Evolutionary conservation across 768 basidiomycete species (phyloP).

Genomic region (Lepiota subincarnata): DNA sequence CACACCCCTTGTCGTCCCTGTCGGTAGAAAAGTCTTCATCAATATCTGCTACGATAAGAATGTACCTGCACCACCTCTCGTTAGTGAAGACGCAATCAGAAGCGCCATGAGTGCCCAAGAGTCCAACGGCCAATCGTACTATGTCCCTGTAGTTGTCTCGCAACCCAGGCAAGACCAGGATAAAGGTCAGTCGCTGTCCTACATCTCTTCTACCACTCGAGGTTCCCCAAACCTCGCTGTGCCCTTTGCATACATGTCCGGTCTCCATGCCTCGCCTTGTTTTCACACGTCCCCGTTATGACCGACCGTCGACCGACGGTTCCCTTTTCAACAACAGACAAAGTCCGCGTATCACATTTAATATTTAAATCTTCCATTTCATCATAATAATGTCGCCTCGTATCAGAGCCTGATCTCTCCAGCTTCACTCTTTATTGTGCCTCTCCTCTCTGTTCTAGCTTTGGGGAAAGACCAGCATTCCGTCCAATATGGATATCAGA

Average conservation of each 20-base stretch:
- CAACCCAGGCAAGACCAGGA: slow-evolving; percentile 58
- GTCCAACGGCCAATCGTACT: slow-evolving; percentile 42
- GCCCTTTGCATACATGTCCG: too few relatives aligned
- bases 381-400: too few relatives aligned
- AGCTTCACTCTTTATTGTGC: neutral
- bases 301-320: too few relatives aligned
- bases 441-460: neutral
- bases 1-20: slow-evolving; percentile 32
- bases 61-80: slow-evolving; percentile 67
- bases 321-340: too few relatives aligned
- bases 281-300: too few relatives aligned
- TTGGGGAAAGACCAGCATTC: neutral
- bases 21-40: slow-evolving; percentile 63
- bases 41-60: slow-evolving; percentile 70
- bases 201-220: too few relatives aligned
- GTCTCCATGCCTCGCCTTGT: too few relatives aligned
- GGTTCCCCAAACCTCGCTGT: too few relatives aligned
- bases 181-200: slow-evolving; percentile 50
- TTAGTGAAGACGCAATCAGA: slow-evolving; percentile 53
- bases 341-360: too few relatives aligned
- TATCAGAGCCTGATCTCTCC: too few relatives aligned
- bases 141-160: slow-evolving; percentile 70
- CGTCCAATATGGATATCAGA: neutral
- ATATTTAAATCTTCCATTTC: too few relatives aligned
- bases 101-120: slow-evolving; percentile 52